These are phyloP conservation scores for Fusarium clavum DNA, from an alignment of 2,329 filamentous ascomycete genomes.

Conservation along the genomic window DNA sequence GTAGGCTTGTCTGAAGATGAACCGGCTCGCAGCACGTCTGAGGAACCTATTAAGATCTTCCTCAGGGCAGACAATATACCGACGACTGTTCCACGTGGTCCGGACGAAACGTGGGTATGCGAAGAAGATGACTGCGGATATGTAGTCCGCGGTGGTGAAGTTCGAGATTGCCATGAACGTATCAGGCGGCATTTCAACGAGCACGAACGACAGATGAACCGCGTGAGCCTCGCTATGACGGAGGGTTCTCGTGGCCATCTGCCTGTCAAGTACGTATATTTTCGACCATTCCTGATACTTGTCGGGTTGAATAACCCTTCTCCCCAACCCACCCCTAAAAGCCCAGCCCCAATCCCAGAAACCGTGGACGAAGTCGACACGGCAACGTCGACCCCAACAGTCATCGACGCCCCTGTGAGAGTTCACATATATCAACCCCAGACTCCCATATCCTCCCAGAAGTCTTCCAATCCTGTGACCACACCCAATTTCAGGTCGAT, in stretches of 20 bases:
- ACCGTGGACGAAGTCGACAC: background rate
- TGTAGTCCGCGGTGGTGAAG: constrained; percentile 71
- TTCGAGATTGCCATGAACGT: constrained; percentile 63
- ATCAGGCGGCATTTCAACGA: constrained; percentile 70
- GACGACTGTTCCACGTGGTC: constrained; percentile 62
- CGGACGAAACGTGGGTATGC: constrained; percentile 75
- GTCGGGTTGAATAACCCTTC: constrained; percentile 40
- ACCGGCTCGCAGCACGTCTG: constrained; percentile 9
- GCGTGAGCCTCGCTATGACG: constrained; percentile 65
- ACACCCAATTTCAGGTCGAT: constrained; percentile 40
- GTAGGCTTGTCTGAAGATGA: constrained; percentile 39
- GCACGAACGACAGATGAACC: constrained; percentile 67
- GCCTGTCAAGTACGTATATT: constrained; percentile 66
- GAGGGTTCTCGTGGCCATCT: constrained; percentile 65
- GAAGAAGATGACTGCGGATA: constrained; percentile 72
- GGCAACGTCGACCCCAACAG: constrained; percentile 5
- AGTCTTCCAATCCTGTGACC: constrained; percentile 30
- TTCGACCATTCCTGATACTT: constrained; percentile 51
- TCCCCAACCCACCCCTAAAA: background rate
- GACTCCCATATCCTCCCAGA: constrained; percentile 13
- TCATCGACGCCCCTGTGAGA: constrained; percentile 9
- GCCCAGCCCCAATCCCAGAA: background rate
- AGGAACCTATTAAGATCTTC: constrained; percentile 56
- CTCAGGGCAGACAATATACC: constrained; percentile 64
- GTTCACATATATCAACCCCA: constrained; percentile 1